These are phyloP conservation scores for Picea abies DNA, from an alignment of 83 land plant genomes.

Conservation along the genomic window DNA sequence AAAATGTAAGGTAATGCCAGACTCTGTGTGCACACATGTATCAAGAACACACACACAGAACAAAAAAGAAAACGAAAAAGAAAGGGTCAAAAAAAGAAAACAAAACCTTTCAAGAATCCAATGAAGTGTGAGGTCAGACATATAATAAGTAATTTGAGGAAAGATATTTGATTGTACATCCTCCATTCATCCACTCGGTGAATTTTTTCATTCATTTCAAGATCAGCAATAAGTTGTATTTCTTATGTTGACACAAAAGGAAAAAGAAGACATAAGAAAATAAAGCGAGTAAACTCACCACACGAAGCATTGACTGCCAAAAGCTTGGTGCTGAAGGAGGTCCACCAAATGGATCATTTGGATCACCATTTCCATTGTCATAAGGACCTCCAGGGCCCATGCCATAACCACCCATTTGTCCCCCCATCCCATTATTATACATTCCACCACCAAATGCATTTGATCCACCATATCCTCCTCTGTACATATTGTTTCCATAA, in stretches of 20 bases:
- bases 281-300: constrained; percentile 41
- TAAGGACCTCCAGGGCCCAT: constrained; percentile 53
- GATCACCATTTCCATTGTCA: constrained; percentile 42
- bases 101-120: no score
- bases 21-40: no score
- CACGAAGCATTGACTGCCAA: constrained; percentile 72
- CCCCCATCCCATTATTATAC: constrained; percentile 41
- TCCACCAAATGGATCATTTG: constrained; percentile 69
- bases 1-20: background rate
- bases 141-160: background rate
- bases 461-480: constrained; percentile 21
- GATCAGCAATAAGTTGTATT: background rate
- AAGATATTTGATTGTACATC: background rate
- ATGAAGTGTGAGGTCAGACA: no score
- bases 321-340: constrained; percentile 71
- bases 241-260: background rate
- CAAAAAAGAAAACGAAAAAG: no score
- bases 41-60: no score
- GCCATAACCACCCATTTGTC: constrained; percentile 15
- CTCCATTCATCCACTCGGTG: background rate
- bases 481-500: constrained; percentile 48
- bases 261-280: background rate
- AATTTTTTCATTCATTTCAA: background rate
- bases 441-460: constrained; percentile 24
- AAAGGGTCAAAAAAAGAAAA: no score